Conservation (phyloP, 2,329 filamentous ascomycete genomes). For the Fusarium beomiforme region DNA sequence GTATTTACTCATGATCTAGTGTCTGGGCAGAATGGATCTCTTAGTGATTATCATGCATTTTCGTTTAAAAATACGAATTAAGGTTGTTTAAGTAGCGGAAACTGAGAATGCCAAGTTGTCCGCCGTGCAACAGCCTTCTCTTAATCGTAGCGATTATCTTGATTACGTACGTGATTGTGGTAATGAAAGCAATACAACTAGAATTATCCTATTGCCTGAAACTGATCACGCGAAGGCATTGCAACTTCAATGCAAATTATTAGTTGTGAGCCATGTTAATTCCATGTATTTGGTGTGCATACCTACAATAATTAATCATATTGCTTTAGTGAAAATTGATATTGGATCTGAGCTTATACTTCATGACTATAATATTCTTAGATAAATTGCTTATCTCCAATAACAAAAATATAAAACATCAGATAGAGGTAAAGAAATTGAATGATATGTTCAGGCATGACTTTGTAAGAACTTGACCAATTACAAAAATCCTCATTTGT, state of each 20-base stretch:
- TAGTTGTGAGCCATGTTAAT: background rate
- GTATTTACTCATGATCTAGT: conserved; percentile 6
- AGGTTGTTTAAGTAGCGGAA: too few relatives aligned
- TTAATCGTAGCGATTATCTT: background rate
- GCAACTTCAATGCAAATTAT: too few relatives aligned
- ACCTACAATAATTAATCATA: background rate
- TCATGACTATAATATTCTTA: background rate
- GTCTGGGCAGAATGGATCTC: background rate
- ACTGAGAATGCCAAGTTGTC: background rate
- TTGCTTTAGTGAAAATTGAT: background rate
- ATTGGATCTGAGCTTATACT: background rate
- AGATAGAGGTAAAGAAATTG: too few relatives aligned
- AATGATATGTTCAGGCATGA: too few relatives aligned
- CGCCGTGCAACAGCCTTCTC: background rate
- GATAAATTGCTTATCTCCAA: too few relatives aligned
- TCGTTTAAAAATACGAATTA: background rate
- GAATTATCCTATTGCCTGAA: too few relatives aligned
- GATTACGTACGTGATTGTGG: too few relatives aligned
- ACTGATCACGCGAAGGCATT: background rate
- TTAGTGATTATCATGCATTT: background rate
- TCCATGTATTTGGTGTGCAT: too few relatives aligned
- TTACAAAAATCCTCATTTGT: too few relatives aligned
- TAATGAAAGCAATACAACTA: background rate
- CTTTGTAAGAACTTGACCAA: too few relatives aligned
- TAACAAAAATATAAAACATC: too few relatives aligned